Percentiles rank a stretch among this genome's conserved stretches.
These are phyloP conservation scores for Kalaharituber pfeilii DNA, from an alignment of 2,329 filamentous ascomycete genomes.

Conservation along the genomic window DNA sequence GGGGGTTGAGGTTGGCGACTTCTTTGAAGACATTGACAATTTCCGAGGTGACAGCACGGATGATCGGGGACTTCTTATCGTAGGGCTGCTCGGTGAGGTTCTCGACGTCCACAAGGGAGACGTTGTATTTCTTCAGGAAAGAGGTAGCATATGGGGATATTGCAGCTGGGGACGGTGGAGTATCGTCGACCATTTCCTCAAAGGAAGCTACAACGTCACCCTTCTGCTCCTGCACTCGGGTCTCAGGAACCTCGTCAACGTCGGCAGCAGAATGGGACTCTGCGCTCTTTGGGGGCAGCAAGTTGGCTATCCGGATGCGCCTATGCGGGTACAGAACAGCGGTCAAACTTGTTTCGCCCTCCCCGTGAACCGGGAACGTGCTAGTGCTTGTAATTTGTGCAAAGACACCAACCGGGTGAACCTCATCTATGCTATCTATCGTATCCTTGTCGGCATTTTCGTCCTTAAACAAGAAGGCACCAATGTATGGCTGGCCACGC, in stretches of 20 bases:
- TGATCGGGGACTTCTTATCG: slow-evolving; percentile 75
- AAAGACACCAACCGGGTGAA: slow-evolving; percentile 91
- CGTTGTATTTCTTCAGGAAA: slow-evolving; percentile 77
- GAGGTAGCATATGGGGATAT: slow-evolving; percentile 38
- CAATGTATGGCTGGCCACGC: slow-evolving; percentile 89
- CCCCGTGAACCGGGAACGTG: slow-evolving; percentile 76
- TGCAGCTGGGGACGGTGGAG: slow-evolving; percentile 22
- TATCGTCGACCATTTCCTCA: slow-evolving; percentile 57
- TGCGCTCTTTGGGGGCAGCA: slow-evolving; percentile 47
- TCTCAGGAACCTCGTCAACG: slow-evolving; percentile 41
- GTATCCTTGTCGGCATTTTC: slow-evolving; percentile 86
- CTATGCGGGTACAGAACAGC: slow-evolving; percentile 93
- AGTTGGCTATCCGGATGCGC: slow-evolving; percentile 70
- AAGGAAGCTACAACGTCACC: slow-evolving; percentile 96
- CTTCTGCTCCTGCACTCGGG: slow-evolving; percentile 37
- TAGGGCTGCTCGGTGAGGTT: slow-evolving; percentile 78
- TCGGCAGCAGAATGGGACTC: slow-evolving; percentile 28
- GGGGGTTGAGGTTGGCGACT: slow-evolving; percentile 76
- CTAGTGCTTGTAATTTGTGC: slow-evolving; percentile 72
- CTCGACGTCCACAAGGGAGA: slow-evolving; percentile 89
- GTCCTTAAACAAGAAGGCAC: slow-evolving; percentile 92
- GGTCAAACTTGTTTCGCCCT: slow-evolving; percentile 60
- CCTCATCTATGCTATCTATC: slow-evolving; percentile 76
- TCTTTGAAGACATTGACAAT: slow-evolving; percentile 99
- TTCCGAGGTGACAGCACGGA: slow-evolving; percentile 85